Evolutionary conservation across 192 early-diverging fungal species (phyloP), one percentile per base, ranked within the genome.

Genomic region (Backusella psychrophila): DNA sequence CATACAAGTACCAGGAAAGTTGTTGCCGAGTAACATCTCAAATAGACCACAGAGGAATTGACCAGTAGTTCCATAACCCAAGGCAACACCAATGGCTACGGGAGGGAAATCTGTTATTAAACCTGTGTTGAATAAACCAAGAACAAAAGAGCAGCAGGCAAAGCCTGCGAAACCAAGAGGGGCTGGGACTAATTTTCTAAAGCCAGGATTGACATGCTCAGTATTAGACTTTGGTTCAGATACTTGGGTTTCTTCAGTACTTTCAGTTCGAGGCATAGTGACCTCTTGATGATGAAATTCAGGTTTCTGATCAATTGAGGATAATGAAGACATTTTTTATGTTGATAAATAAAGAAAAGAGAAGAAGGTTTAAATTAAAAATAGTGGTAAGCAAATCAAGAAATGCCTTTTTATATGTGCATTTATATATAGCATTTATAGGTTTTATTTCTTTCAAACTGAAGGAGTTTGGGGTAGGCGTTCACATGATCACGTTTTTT

Each of bases 91-190:
- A 49, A 80, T 70, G 31, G 78, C 78, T 34, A 79, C 66, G 4
- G 38, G 59, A 44, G 74, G 74, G 21, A 70, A 46, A 38, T 29
- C 34, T 12, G 35, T 69, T n/a, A 75, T 26, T 19, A 72, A 35
- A 7, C 75, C 79, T 36, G 71, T 68, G 35, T 80, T 76, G 21
- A 56, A 15, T 17, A 80, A 44, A 63, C 75, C 75, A 14, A 76
- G 15, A 33, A 72, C 44, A 72, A 76, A 59, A 15, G 79, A 46
- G 34, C 71, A 44, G 46, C 46, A 29, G 23, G 75, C 73, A 44
- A 76, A 73, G 4, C 42, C 71, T 29, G 52, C 56, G 59, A 76
- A 80, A 38, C 63, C 75, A 41, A 76, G 42, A 69, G 79, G 74
- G 41, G 33, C 44, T 8, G 71, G 71, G 1, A 39, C 39, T 69